A percentile compares a stretch with the other conserved stretches of the same genome.
Conservation (phyloP, 805 yeast genomes). For the Candida nemodendra region DNA sequence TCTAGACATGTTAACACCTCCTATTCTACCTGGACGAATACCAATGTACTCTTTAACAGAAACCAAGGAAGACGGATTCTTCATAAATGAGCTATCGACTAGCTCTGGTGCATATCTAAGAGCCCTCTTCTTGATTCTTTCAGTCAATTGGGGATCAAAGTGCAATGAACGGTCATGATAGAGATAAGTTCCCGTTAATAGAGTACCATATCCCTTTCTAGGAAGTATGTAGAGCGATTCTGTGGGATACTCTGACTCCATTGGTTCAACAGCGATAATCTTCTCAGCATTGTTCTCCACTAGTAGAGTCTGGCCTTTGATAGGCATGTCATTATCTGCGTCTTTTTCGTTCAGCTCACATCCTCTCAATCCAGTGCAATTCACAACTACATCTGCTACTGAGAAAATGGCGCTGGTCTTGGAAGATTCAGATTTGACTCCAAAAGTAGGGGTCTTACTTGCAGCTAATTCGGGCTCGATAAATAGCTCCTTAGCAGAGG, state of each 20-base stretch:
- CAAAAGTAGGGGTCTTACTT: slow-evolving; percentile 21
- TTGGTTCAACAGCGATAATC: slow-evolving; percentile 34
- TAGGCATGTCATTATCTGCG: slow-evolving; percentile 44
- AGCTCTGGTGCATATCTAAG: slow-evolving; percentile 52
- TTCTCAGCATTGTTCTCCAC: slow-evolving; percentile 44
- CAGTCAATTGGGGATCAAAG: slow-evolving; percentile 48
- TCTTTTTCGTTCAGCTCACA: slow-evolving; percentile 43
- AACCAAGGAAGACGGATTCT: slow-evolving; percentile 43
- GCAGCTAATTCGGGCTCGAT: slow-evolving; percentile 5
- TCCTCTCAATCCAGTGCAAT: slow-evolving; percentile 54
- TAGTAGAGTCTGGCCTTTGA: slow-evolving; percentile 58
- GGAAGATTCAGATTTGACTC: slow-evolving; percentile 9
- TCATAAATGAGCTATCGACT: slow-evolving; percentile 20
- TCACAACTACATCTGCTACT: slow-evolving; percentile 44
- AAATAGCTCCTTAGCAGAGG: slow-evolving; percentile 24
- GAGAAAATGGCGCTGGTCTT: slow-evolving; percentile 25
- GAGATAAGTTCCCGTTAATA: slow-evolving; percentile 53
- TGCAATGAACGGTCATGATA: slow-evolving; percentile 23
- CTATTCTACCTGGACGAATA: slow-evolving; percentile 64
- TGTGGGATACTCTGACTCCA: slow-evolving; percentile 32
- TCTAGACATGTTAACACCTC: slow-evolving; percentile 50
- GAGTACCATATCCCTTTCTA: slow-evolving; percentile 64
- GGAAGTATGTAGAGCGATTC: slow-evolving; percentile 61
- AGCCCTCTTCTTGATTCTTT: slow-evolving; percentile 43
- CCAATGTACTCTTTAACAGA: slow-evolving; percentile 62